Evolutionary conservation across 768 basidiomycete genomes (phyloP), one percentile per base, ranked within the genome.

Genomic region (Galerina sulciceps): DNA sequence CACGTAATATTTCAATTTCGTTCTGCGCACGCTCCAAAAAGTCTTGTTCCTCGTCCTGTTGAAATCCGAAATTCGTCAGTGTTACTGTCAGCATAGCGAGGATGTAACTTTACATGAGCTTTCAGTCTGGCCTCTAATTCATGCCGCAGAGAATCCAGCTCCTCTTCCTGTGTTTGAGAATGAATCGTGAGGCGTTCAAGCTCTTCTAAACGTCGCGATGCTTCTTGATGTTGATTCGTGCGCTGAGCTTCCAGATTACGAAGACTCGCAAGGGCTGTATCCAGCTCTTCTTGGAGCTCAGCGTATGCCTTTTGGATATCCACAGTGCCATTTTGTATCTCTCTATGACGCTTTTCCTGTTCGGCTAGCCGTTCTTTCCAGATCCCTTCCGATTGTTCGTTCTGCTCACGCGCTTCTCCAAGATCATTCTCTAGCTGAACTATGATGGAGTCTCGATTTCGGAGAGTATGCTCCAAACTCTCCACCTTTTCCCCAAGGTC

Each of bases 1-100:
- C 72, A 17, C 85, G 85, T 35, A 92, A 80, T n/a, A 73, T 59
- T 73, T 93, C 91, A 57, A 90, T 80, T 66, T 93, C 93, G 55
- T 82, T 81, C 59, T 86, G 85, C 5, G 87, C 85, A 55, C 82
- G 81, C 54, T 81, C 76, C 57, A 93, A 76, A 71, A 90, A 82
- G 37, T 82, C 84, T 36, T 80, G 78, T 50, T 86, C 84, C 71
- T 93, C 90, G 3, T 84, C 81, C 73, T 86, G 73, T 20, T 48
- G 43, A 20, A 55, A 36, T 58, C 57, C 52, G 51, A 17, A 37
- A 23, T 15, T 20, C 13, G 23, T 50, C 42, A 41, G 41, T 42
- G 55, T 23, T 42, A 48, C 43, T 23, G 22, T 20, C 22, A 26
- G 10, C 22, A 35, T 9, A 17, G 23, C 15, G 34, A 56, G 38